Base-by-base conservation (phyloP, 2,329 filamentous ascomycete genomes). In the Fusarium lateritium region DNA sequence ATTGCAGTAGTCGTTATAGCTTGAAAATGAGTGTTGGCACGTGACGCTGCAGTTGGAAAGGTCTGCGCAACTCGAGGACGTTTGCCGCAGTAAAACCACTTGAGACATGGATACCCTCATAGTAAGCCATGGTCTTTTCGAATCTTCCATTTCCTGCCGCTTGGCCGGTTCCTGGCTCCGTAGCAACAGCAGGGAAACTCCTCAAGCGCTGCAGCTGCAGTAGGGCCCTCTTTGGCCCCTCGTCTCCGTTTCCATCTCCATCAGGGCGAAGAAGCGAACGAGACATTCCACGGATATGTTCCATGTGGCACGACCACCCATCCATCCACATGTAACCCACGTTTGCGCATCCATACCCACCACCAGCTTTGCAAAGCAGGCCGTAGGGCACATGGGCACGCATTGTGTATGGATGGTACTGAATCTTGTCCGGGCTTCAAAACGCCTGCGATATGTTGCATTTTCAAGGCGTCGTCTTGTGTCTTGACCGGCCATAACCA, bases 251-350 rank as follows among this genome's bases (percentile, higher is more conserved):
- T 45, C 36, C 17, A 38, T 63, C 34, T 47, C 56, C 62, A 62
- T 70, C 24, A 61, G 43, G 51, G 38, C 26, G 31, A 62, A 53
- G 45, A 63, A 55, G 53, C 62, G 36, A 70, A 62, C 47, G 40
- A 55, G 53, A 53, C 56, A 67, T 64, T 51, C 62, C 56, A 56
- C 31, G 19, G 51, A 40, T 40, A 51, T 70, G 56, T 70, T 64
- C 66, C 66, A 69, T 67, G 51, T 42, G 57, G 57, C 54, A 69
- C 21, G 49, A 47, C 36, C 45, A 59, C 42, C 40, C 22, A 57
- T 64, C 45, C 53, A 60, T 60, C 62, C 67, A 68, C 59, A 55
- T 26, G 50, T 38, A 62, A 46, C 52, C 39, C 47, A 67, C 49
- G 47, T 57, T 47, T 26, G 31, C 47, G 14, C 34, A 69, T 50